Percentiles rank a stretch among this genome's conserved stretches.
These are phyloP conservation scores for Didymella pinodella DNA, from an alignment of 2,329 filamentous ascomycete species.

Conservation along the genomic window DNA sequence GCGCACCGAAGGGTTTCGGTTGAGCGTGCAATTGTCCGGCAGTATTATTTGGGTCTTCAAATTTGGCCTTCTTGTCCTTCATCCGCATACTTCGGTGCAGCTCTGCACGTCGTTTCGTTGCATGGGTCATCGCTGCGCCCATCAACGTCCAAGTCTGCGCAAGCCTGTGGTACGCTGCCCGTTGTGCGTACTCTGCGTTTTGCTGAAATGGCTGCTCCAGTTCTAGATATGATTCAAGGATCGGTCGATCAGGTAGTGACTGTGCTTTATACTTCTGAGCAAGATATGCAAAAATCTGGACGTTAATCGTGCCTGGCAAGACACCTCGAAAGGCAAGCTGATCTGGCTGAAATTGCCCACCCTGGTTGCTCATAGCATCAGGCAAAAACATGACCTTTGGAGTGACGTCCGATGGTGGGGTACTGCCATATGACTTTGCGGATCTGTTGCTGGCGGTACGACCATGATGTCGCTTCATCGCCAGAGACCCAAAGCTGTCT, in stretches of 20 bases:
- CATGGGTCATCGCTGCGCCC: constrained; percentile 59
- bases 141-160: constrained; percentile 68
- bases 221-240: constrained; percentile 48
- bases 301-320: constrained; percentile 54
- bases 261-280: constrained; percentile 56
- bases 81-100: constrained; percentile 40
- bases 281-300: constrained; percentile 52
- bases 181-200: constrained; percentile 63
- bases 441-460: constrained; percentile 58
- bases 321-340: constrained; percentile 60
- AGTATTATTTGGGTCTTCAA: constrained; percentile 14
- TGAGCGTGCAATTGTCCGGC: constrained; percentile 31
- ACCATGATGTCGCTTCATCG: constrained; percentile 56
- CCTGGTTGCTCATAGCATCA: constrained; percentile 57
- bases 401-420: constrained; percentile 59
- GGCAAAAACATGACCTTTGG: constrained; percentile 61
- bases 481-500: constrained; percentile 62
- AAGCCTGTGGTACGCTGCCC: constrained; percentile 58
- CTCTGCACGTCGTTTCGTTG: constrained; percentile 54
- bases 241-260: constrained; percentile 49
- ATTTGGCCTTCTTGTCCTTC: constrained; percentile 30
- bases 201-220: constrained; percentile 57
- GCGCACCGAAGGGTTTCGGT: constrained; percentile 30
- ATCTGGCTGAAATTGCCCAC: constrained; percentile 51
- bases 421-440: constrained; percentile 62